Percentiles rank a stretch among this genome's conserved stretches.
phyloP scores from a whole-genome alignment of 768 basidiomycete genomes.

The Boletellus ananas region DNA sequence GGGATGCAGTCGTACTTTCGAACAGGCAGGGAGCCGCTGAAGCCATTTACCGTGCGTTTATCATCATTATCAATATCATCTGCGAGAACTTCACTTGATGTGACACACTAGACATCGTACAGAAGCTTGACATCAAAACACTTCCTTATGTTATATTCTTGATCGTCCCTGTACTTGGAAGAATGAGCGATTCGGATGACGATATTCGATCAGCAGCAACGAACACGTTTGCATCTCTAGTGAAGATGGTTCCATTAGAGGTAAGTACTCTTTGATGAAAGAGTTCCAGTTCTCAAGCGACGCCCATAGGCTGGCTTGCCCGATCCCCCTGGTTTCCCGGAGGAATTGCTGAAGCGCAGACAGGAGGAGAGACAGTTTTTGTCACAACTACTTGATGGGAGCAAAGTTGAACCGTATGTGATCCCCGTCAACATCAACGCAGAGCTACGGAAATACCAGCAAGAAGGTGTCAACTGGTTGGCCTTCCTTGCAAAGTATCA shows the following conservation, averaged over 20 bases:
- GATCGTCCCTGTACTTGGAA: conserved; percentile 91
- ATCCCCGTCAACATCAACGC: conserved; percentile 89
- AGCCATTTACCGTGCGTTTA: conserved; percentile 78
- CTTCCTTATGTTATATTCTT: conserved; percentile 96
- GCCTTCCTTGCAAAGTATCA: conserved; percentile 98
- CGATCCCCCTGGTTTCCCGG: conserved; percentile 89
- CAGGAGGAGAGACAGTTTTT: conserved; percentile 89
- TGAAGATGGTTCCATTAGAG: conserved; percentile 98
- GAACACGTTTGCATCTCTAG: conserved; percentile 94
- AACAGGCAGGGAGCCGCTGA: conserved; percentile 91
- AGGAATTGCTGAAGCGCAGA: conserved; percentile 79
- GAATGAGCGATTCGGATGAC: conserved; percentile 95
- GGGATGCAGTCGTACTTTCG: conserved; percentile 66
- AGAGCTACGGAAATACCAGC: conserved; percentile 94
- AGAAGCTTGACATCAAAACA: conserved; percentile 87
- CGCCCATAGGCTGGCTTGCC: conserved; percentile 82
- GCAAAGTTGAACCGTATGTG: conserved; percentile 85
- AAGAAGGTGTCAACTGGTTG: conserved; percentile 98
- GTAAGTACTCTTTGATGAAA: conserved; percentile 37
- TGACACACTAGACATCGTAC: conserved; percentile 70
- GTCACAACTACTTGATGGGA: conserved; percentile 90
- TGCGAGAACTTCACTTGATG: conserved; percentile 9
- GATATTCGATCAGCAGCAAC: conserved; percentile 91
- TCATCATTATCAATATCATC: not conserved
- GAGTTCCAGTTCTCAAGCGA: not conserved